Conservation (phyloP, 2,329 filamentous ascomycete genomes). For the Cladosporium halotolerans region DNA sequence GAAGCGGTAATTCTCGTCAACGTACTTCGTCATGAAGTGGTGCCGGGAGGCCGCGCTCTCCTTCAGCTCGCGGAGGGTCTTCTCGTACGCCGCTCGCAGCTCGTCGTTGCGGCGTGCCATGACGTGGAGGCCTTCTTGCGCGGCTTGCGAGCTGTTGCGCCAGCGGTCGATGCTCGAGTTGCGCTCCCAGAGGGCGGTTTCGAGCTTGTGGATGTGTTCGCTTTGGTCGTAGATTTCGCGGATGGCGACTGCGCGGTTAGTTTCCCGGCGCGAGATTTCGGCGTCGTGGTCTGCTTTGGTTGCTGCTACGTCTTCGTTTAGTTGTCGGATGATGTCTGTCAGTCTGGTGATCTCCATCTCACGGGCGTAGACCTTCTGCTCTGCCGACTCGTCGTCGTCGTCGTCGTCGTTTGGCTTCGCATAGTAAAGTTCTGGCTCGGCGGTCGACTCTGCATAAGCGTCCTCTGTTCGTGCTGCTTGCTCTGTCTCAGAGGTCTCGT, state of each 20-base stretch:
- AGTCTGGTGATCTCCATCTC: too few relatives aligned
- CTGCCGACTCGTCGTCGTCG: too few relatives aligned
- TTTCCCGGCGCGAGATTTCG: neutral
- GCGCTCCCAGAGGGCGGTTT: too few relatives aligned
- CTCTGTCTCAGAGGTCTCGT: too few relatives aligned
- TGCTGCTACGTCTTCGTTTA: neutral
- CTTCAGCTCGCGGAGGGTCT: constrained; percentile 2
- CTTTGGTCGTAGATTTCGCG: too few relatives aligned
- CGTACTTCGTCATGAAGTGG: constrained; percentile 11
- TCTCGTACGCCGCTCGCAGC: neutral
- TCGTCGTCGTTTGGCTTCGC: too few relatives aligned
- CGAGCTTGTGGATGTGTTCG: too few relatives aligned
- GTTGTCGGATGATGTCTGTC: neutral
- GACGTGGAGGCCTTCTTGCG: neutral
- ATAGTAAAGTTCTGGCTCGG: too few relatives aligned
- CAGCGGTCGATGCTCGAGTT: neutral
- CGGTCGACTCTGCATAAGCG: too few relatives aligned
- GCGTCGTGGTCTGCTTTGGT: neutral
- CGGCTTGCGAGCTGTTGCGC: neutral
- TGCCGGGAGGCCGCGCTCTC: constrained; percentile 6
- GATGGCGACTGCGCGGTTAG: too few relatives aligned
- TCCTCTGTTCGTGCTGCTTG: too few relatives aligned
- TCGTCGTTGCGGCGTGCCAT: constrained; percentile 1
- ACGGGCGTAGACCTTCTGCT: too few relatives aligned
- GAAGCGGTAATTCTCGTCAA: constrained; percentile 8